Base-by-base conservation (phyloP, 768 basidiomycete species). In the Suillus lakei region DNA sequence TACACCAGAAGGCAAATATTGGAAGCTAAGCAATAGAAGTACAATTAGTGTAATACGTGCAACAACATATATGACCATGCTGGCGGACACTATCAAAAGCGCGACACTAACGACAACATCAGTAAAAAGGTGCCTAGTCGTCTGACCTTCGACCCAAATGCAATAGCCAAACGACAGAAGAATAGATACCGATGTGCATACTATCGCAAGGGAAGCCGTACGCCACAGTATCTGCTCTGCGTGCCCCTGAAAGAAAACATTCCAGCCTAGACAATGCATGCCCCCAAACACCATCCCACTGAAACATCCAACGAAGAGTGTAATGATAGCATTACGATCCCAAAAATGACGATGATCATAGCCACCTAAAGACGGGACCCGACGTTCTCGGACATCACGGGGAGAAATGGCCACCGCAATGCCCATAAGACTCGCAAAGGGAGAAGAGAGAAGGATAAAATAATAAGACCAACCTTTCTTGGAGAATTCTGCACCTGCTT, bases 251-350 rank as follows among this genome's bases (percentile, higher is more conserved):
- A 74, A 77, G 0, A 41, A 3, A 5, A 67, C 62, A 38, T 64
- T 60, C 76, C 74, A 76, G 6, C 72, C 72, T 2, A 67, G 34
- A 55, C 70, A 72, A 61, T 77, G 75, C 23, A 77, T 67, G 0
- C 60, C 71, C 18, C 76, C 76, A 53, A 77, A 77, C 13, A 71
- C 44, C 6, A 51, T 63, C 6, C 61, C 73, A 9, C 67, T 61
- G 18, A 64, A 16, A 6, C 38, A 53, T 46, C 36, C 53, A 18
- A 60, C 28, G 21, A 44, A 4, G 18, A 39, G 23, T 26, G 16
- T 10, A 8, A 26, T 58, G 23, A 9, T 8, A 48, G 4, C 23
- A 48, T 26, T 23, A 26, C 12, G 18, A 23, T n/a, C 21, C 51
- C 13, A 8, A 48, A 4, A 15, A 16, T 26, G 6, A 18, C 13